Evolutionary conservation across 306 rosid species (phyloP).

Genomic region (Fagus crenata): DNA sequence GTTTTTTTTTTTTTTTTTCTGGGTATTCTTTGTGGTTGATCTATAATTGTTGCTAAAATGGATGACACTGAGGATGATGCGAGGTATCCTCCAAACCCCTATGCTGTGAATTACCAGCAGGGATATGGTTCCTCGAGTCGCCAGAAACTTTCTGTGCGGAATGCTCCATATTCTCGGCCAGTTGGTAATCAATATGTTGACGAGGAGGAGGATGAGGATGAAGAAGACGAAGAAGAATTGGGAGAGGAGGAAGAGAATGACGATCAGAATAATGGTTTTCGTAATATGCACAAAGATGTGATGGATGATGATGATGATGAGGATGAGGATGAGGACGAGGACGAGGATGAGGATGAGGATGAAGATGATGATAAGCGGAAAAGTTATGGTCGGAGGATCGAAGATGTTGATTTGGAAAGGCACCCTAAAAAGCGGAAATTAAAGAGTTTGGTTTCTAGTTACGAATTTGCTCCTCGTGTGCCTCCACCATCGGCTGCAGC

Average conservation of each 20-base stretch:
- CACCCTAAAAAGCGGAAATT: constrained; percentile 74
- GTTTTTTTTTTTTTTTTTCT: background rate
- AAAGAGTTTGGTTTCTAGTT: constrained; percentile 71
- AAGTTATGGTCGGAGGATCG: constrained; percentile 32
- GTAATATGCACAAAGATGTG: constrained; percentile 28
- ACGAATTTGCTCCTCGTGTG: constrained; percentile 71
- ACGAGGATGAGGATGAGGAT: constrained; percentile 33
- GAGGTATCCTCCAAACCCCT: constrained; percentile 46
- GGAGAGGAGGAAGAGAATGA: constrained; percentile 52
- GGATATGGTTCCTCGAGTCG: constrained; percentile 46
- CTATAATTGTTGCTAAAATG: constrained; percentile 45
- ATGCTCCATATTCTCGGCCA: constrained; percentile 45
- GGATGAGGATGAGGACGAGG: constrained; percentile 38
- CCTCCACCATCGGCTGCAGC: constrained; percentile 42
- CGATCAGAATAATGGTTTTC: constrained; percentile 45
- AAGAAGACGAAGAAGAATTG: constrained; percentile 46
- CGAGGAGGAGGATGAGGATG: constrained; percentile 51
- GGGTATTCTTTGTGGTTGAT: constrained; percentile 25
- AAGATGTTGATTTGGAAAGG: constrained; percentile 48
- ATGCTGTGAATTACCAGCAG: constrained; percentile 48
- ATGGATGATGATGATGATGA: constrained; percentile 27
- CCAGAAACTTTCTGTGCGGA: constrained; percentile 38
- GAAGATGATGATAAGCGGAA: constrained; percentile 45
- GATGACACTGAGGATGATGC: constrained; percentile 72
- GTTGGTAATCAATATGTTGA: constrained; percentile 39